phyloP scores from a whole-genome alignment of 2,329 filamentous ascomycete genomes.

The Dendryphion nanum region DNA sequence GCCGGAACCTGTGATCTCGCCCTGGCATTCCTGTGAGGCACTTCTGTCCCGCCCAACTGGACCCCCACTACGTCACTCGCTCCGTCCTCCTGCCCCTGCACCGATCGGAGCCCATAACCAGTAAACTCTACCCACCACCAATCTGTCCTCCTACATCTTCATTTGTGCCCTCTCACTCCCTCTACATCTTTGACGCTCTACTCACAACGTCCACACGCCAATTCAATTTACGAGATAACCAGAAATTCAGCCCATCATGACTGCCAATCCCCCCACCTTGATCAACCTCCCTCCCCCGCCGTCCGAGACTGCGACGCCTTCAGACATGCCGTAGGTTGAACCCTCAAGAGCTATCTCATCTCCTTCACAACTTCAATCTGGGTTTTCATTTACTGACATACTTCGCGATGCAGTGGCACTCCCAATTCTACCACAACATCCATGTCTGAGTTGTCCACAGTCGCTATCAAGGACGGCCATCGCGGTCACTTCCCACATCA shows the following conservation, averaged over 20 bases:
- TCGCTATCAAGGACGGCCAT: slow-evolving; percentile 94
- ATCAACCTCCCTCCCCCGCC: slow-evolving; percentile 82
- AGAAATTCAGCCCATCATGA: slow-evolving; percentile 22
- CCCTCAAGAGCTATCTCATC: not conserved
- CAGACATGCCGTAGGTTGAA: slow-evolving; percentile 75
- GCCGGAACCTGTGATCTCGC: no score
- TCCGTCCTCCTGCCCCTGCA: not conserved
- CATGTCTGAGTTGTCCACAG: slow-evolving; percentile 86
- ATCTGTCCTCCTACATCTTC: not conserved
- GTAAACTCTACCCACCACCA: not conserved
- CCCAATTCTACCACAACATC: slow-evolving; percentile 91
- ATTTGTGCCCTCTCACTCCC: not conserved
- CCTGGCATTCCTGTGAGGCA: no score
- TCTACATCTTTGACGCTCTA: no score
- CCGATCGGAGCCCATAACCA: slow-evolving; percentile 3
- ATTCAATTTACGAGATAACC: slow-evolving; percentile 4
- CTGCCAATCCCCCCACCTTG: slow-evolving; percentile 59
- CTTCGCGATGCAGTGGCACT: slow-evolving; percentile 65
- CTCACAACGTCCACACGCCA: not conserved
- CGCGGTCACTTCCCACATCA: slow-evolving; percentile 71
- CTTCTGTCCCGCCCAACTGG: no score
- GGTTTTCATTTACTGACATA: slow-evolving; percentile 15
- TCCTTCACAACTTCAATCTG: not conserved
- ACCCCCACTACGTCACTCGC: slow-evolving; percentile 5
- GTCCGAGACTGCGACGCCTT: slow-evolving; percentile 81